Conservation (phyloP, 176 grass and related monocot species). For the Chloris gayana region DNA sequence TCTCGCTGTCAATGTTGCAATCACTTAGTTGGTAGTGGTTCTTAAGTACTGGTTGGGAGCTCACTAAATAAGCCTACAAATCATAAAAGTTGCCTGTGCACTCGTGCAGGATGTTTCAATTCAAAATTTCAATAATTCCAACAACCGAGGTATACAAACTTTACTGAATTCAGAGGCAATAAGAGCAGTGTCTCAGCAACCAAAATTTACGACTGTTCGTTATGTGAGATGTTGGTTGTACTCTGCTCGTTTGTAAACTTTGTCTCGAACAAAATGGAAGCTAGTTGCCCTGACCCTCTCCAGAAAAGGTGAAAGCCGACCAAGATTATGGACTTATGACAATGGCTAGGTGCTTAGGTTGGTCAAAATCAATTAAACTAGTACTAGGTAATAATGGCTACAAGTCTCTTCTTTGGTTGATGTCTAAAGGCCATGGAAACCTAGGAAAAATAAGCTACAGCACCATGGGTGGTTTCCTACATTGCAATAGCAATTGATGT, state of each 20-base stretch:
- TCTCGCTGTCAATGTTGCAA: conserved; percentile 27
- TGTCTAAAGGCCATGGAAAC: background rate
- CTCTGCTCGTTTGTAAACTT: background rate
- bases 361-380: background rate
- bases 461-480: background rate
- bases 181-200: background rate
- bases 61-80: background rate
- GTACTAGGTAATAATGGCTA: background rate
- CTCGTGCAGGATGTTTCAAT: background rate
- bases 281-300: no score
- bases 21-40: background rate
- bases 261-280: background rate
- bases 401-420: background rate
- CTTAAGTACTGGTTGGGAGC: background rate
- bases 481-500: background rate
- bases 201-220: background rate
- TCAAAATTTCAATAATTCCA: background rate
- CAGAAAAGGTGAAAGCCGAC: background rate
- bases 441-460: background rate
- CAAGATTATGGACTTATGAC: background rate
- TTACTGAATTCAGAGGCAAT: background rate
- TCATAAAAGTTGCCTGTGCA: background rate
- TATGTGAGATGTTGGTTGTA: background rate
- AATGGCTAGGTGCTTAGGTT: background rate
- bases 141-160: background rate